Base-by-base conservation (phyloP, 352 stramenopile species). In the Globisporangium parvum region DNA sequence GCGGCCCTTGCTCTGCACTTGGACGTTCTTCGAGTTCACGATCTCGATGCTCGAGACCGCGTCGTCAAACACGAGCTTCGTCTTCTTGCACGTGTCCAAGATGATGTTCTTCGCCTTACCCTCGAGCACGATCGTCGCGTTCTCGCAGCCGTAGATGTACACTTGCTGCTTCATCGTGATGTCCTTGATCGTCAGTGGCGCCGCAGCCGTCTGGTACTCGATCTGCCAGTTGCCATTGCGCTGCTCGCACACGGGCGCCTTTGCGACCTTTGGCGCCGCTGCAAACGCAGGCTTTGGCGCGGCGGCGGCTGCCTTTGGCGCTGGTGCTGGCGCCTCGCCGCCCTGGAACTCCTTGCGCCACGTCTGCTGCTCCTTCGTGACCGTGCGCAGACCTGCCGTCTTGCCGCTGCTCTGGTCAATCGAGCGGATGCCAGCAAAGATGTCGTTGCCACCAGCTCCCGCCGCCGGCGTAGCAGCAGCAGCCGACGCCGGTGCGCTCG, bases 101-200 rank as follows among this genome's bases (percentile, higher is more conserved):
- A 97, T 83, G 49, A 99, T 87, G 59, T 87, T 97, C 77, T 99
- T 99, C 65, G 96, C 96, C 76, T 99, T 99, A 57, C 96, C 96
- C 35, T 93, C 94, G 20, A 99, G 80, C 71, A 98, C 75, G 65
- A 99, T 91, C 39, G 85, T 97, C 33, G 92, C 85, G 57, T 89
- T 84, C 57, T 98, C 77, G 67, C 96, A 99, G 44, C 93, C 93
- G 62, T 95, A 98, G 53, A 98, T 91, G 74, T 98, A 98, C 59
- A 98, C 92, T 67, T 98, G 92, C 71, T 98, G 91, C 73, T 97
- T 98, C 59, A 96, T 89, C 75, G 94, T 94, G 20, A 94, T 85
- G 58, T 96, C 85, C 42, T 87, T 86, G 47, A 98, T 68, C 3
- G 77, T 96, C 44, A 98, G 70, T 35, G 96, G 73, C 52, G 88